Evolutionary conservation across 495 filamentous ascomycete genomes (phyloP).

Genomic region (Lineolata rhizophorae): DNA sequence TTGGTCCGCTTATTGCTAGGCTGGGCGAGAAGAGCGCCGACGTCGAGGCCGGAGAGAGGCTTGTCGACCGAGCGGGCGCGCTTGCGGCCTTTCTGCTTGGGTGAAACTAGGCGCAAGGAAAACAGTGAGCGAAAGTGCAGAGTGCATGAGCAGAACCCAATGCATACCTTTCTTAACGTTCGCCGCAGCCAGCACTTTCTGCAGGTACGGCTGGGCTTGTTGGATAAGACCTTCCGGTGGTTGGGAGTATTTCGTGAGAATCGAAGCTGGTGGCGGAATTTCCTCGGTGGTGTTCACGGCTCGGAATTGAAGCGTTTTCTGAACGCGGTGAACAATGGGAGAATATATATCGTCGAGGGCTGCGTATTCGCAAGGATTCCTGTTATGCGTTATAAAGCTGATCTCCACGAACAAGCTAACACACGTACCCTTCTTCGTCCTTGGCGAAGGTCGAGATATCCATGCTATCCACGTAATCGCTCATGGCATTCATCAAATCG

Average conservation of each 20-base stretch:
- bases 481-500: constrained; percentile 57
- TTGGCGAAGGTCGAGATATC: constrained; percentile 44
- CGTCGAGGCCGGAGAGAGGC: constrained; percentile 79
- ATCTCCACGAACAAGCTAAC: not conserved
- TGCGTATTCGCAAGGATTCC: constrained; percentile 48
- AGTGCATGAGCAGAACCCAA: not conserved
- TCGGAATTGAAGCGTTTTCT: constrained; percentile 61
- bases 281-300: constrained; percentile 52
- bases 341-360: constrained; percentile 69
- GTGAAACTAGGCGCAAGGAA: too few relatives aligned
- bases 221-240: constrained; percentile 45
- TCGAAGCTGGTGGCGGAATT: constrained; percentile 40
- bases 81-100: too few relatives aligned
- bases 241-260: constrained; percentile 50
- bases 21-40: constrained; percentile 49
- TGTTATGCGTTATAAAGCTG: constrained; percentile 20
- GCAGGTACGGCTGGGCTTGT: constrained; percentile 29
- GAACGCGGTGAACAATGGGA: constrained; percentile 79
- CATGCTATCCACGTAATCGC: constrained; percentile 83
- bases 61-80: constrained; percentile 47
- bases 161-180: constrained; percentile 66
- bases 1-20: constrained; percentile 26
- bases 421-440: constrained; percentile 40
- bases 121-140: constrained; percentile 7
- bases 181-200: constrained; percentile 41